Conservation (phyloP, 192 early-diverging fungal species). For the Coemansia aciculifera region DNA sequence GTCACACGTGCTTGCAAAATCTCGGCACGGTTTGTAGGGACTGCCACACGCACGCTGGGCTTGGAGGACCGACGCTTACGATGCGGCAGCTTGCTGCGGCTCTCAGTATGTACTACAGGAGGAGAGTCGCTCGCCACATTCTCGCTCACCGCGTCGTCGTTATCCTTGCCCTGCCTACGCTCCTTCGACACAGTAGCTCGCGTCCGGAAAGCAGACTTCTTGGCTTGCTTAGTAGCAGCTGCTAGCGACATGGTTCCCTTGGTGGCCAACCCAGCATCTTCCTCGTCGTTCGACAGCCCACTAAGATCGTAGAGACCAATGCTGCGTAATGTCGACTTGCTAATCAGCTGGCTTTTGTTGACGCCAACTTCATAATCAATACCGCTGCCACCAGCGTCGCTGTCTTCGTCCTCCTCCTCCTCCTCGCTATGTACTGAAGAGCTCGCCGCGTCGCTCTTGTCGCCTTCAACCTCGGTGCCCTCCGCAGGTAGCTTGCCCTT, state of each 20-base stretch:
- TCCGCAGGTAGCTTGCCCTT: slow-evolving; percentile 8
- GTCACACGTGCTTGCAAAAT: slow-evolving; percentile 11
- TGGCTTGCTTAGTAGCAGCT: slow-evolving; percentile 31
- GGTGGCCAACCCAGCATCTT: neutral
- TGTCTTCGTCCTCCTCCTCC: neutral
- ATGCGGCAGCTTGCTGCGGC: neutral
- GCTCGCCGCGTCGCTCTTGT: neutral
- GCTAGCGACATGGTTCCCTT: slow-evolving; percentile 29
- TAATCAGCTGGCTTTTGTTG: slow-evolving; percentile 1
- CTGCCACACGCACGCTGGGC: slow-evolving; percentile 9
- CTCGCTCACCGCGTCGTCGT: neutral
- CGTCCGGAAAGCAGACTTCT: slow-evolving; percentile 38
- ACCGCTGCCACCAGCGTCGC: neutral
- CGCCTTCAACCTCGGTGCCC: slow-evolving; percentile 8
- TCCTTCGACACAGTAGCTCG: slow-evolving; percentile 27
- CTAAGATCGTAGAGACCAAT: slow-evolving; percentile 7
- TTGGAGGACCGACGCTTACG: slow-evolving; percentile 5
- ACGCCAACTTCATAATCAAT: slow-evolving; percentile 4
- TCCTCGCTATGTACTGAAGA: neutral
- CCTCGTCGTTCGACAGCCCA: slow-evolving; percentile 10
- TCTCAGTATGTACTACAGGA: neutral
- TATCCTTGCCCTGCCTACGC: slow-evolving; percentile 15
- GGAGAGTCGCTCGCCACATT: neutral
- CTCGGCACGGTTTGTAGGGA: slow-evolving; percentile 7
- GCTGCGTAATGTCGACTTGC: neutral